Evolutionary conservation across 129 eudicot species (phyloP).

Genomic region (Kitagawia praeruptora): DNA sequence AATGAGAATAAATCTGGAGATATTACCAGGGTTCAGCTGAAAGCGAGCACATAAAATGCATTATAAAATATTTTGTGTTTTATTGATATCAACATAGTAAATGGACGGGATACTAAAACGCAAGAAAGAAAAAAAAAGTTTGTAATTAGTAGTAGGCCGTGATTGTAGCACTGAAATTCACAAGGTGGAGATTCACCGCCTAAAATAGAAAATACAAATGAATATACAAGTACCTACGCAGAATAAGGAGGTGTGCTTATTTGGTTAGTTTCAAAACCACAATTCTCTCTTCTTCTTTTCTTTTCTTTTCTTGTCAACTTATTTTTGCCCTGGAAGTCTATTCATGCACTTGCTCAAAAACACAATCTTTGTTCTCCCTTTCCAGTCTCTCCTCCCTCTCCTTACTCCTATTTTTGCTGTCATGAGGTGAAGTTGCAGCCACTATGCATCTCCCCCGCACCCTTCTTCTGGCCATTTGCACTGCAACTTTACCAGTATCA

Average conservation of each 20-base stretch:
- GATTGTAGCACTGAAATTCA: background rate
- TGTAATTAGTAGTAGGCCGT: background rate
- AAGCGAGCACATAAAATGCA: background rate
- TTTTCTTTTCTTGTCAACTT: too few species aligned
- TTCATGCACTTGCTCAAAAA: constrained; percentile 47
- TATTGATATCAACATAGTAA: background rate
- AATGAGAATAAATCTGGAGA: background rate
- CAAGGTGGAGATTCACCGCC: constrained; percentile 4
- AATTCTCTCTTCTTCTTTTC: too few species aligned
- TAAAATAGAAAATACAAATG: background rate
- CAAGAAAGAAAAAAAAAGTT: background rate
- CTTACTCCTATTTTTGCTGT: constrained; percentile 62
- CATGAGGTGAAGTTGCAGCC: constrained; percentile 65
- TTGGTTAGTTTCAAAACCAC: too few species aligned
- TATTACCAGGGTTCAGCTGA: background rate
- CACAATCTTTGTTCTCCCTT: constrained; percentile 46
- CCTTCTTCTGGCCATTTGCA: constrained; percentile 56
- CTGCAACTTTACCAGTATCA: constrained; percentile 66
- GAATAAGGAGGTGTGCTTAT: background rate
- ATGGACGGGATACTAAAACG: background rate
- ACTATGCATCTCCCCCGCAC: constrained; percentile 50
- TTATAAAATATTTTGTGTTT: background rate
- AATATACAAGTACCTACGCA: background rate
- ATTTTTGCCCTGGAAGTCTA: constrained; percentile 3
- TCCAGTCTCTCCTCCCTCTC: constrained; percentile 28